Evolutionary conservation across 345 rosid species (phyloP).

Genomic region (Gossypium turneri): DNA sequence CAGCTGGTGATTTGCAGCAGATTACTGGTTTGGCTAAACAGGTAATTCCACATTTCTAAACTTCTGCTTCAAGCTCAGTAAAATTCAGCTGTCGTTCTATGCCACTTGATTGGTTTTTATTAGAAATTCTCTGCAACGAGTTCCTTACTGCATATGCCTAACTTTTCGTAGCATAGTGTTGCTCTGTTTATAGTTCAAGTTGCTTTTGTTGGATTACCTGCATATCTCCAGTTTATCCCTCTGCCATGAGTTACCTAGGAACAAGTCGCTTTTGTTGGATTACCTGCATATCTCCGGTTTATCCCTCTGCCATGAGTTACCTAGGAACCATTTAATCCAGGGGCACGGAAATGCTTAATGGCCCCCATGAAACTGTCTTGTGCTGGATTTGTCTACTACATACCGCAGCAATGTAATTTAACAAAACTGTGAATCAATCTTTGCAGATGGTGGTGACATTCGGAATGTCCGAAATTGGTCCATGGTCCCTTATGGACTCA

Average conservation of each 20-base stretch:
- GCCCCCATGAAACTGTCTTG: too few species aligned
- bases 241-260: background rate
- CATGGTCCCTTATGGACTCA: constrained; percentile 94
- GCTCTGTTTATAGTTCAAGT: background rate
- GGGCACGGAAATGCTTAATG: background rate
- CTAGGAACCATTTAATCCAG: background rate
- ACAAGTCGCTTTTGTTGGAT: background rate
- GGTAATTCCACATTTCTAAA: constrained; percentile 30
- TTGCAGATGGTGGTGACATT: constrained; percentile 94
- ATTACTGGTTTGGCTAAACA: constrained; percentile 92
- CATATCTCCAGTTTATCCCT: background rate
- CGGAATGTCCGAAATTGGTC: constrained; percentile 98
- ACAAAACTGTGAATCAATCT: background rate
- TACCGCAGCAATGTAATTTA: background rate
- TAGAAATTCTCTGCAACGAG: background rate
- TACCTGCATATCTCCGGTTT: background rate
- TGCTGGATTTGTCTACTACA: background rate
- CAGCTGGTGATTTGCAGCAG: constrained; percentile 96
- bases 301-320: background rate
- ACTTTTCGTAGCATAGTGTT: background rate
- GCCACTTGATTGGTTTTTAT: background rate
- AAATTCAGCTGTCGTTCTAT: too few species aligned
- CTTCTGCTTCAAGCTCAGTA: background rate
- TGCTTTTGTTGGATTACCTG: background rate
- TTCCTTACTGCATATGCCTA: background rate